phyloP scores from a whole-genome alignment of 257 asterid genomes.

The Petunia secreta region DNA sequence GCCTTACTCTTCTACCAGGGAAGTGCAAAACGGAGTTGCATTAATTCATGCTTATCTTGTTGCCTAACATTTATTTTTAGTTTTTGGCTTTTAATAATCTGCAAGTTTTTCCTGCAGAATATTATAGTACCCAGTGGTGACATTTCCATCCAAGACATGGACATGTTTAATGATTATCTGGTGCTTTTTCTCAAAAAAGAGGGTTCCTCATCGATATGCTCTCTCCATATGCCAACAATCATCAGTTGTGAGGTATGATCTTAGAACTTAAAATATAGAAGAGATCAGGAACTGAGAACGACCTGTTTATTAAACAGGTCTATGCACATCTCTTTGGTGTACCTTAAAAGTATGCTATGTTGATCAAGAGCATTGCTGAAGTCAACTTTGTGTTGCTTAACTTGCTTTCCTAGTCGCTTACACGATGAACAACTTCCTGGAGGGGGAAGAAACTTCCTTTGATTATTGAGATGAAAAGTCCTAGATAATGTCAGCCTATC shows the following conservation, averaged over 20 bases:
- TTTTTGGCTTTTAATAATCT: neutral
- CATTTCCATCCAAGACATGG: conserved; percentile 78
- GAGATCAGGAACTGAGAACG: neutral
- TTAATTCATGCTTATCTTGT: neutral
- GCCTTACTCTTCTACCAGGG: neutral
- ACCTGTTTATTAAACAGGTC: neutral
- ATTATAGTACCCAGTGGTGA: conserved; percentile 63
- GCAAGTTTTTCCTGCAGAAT: conserved; percentile 42
- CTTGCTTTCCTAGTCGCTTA: neutral
- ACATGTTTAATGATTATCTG: conserved; percentile 71
- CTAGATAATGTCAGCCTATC: too few species aligned
- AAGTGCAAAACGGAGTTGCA: conserved; percentile 3
- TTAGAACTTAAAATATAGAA: neutral
- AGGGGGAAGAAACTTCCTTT: too few species aligned
- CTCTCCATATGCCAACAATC: conserved; percentile 57
- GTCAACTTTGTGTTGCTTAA: neutral
- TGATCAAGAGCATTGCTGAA: neutral
- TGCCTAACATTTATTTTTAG: neutral
- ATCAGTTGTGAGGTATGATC: conserved; percentile 53
- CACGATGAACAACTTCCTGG: too few species aligned
- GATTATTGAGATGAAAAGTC: too few species aligned
- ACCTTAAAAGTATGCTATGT: neutral
- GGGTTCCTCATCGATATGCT: conserved; percentile 74
- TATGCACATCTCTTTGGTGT: neutral
- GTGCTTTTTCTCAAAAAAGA: conserved; percentile 76